Base-by-base conservation (phyloP, 2,329 filamentous ascomycete genomes). In the Penicillium sp. region DNA sequence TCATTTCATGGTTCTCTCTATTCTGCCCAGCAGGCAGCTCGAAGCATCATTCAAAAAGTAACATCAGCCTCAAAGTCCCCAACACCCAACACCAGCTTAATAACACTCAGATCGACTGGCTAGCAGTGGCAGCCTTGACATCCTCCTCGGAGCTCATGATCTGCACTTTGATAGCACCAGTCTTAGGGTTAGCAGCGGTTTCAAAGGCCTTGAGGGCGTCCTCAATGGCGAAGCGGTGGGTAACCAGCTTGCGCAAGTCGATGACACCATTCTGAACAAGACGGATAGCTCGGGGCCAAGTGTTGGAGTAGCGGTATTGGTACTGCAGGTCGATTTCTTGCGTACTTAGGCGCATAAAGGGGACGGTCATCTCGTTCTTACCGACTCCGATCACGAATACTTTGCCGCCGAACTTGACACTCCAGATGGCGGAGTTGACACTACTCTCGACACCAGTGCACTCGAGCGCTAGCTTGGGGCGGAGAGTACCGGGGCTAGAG, bases 371-470 rank as follows among this genome's bases (percentile, higher is more conserved):
- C 76, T 96, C 88, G 68, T 93, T 90, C 77, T 87, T 91, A 57
- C 91, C 93, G 2, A 97, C 90, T 32, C 91, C 91, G 56, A 96
- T 94, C 55, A 97, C 86, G 65, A 97, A 97, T 44, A 97, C 91
- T 72, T 94, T 95, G 60, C 93, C 91, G 56, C 91, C 93, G 63
- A 97, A 97, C 73, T 91, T 94, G 67, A 86, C 81, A 8, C 87
- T 84, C 79, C 90, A 93, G 66, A 96, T 91, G 43, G 89, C 89
- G 23, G 87, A 78, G 5, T 82, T 81, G 62, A 97, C 86, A 68
- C 85, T 90, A 72, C 84, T 88, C 76, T 96, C 90, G 13, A 95
- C 89, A 41, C 93, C 93, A 0, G 93, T 97, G 75, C 91, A 97
- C 72, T 97, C 91, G 71, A 97, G 79, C 10, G 84, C 84, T 42